A percentile compares a stretch with the other conserved stretches of the same genome.
These are phyloP conservation scores for Ilyonectria sp. DNA, from an alignment of 2,329 filamentous ascomycete species.

Conservation along the genomic window DNA sequence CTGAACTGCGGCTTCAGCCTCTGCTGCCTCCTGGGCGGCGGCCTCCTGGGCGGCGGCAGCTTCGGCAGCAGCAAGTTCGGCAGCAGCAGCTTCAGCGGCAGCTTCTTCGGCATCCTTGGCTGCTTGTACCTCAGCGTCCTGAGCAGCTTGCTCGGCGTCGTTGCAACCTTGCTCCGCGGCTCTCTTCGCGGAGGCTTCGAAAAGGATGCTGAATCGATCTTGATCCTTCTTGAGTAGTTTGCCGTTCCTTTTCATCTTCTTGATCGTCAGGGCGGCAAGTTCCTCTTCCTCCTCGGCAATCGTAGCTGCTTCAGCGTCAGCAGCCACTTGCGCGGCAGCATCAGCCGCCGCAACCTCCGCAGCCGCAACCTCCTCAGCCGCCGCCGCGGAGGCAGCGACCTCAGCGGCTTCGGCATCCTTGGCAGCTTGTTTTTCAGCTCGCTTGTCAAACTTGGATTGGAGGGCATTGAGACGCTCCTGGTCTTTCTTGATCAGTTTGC, in stretches of 20 bases:
- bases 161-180: slow-evolving; percentile 49
- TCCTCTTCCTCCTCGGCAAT: slow-evolving; percentile 48
- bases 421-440: slow-evolving; percentile 39
- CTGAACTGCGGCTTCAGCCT: slow-evolving; percentile 38
- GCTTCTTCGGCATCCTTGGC: slow-evolving; percentile 39
- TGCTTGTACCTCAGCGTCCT: slow-evolving; percentile 43
- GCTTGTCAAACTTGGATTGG: slow-evolving; percentile 43
- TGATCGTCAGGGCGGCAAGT: slow-evolving; percentile 38
- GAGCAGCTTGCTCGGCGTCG: slow-evolving; percentile 48
- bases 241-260: slow-evolving; percentile 43
- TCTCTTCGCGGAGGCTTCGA: slow-evolving; percentile 30
- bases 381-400: slow-evolving; percentile 2
- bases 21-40: slow-evolving; percentile 35
- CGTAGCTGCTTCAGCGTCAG: slow-evolving; percentile 49
- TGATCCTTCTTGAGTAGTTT: slow-evolving; percentile 44
- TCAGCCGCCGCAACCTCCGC: slow-evolving; percentile 40
- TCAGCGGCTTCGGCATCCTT: slow-evolving; percentile 32
- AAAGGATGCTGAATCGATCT: slow-evolving; percentile 41
- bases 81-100: slow-evolving; percentile 22
- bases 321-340: slow-evolving; percentile 10
- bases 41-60: slow-evolving; percentile 32
- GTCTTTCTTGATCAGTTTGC: slow-evolving; percentile 42
- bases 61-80: slow-evolving; percentile 32
- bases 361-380: slow-evolving; percentile 45
- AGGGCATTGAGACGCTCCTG: slow-evolving; percentile 40